A percentile compares a stretch with the other conserved stretches of the same genome.
Conservation (phyloP, 495 filamentous ascomycete genomes). For the Lophiotrema nucula region DNA sequence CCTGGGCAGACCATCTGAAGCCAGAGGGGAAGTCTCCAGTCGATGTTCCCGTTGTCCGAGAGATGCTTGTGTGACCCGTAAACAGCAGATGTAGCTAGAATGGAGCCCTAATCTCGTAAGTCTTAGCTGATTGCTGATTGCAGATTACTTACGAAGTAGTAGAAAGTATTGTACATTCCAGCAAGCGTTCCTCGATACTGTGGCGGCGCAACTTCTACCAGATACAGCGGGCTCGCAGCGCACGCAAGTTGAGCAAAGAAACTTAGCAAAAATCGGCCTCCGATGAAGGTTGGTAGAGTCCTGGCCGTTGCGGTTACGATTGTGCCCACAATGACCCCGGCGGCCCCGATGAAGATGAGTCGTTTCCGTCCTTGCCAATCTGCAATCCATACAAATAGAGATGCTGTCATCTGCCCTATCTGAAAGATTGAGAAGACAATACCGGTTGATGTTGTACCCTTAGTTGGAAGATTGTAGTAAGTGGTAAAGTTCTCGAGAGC, state of each 20-base stretch:
- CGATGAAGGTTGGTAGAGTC: constrained; percentile 25
- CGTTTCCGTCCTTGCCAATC: constrained; percentile 22
- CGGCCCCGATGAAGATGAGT: constrained; percentile 25
- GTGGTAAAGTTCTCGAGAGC: constrained; percentile 26
- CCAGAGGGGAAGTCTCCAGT: constrained; percentile 31
- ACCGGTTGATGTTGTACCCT: constrained; percentile 22
- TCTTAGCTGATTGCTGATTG: neutral
- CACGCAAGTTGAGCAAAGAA: constrained; percentile 25
- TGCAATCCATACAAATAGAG: constrained; percentile 29
- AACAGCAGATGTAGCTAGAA: constrained; percentile 25
- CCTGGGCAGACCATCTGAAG: constrained; percentile 30
- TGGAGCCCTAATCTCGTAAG: constrained; percentile 16
- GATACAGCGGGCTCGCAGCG: constrained; percentile 20
- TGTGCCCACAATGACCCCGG: constrained; percentile 22
- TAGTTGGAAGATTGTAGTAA: constrained; percentile 23
- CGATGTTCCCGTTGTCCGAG: constrained; percentile 19
- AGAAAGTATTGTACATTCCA: constrained; percentile 34
- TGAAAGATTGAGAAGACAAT: constrained; percentile 32
- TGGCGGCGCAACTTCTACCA: constrained; percentile 27
- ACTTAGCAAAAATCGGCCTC: constrained; percentile 22
- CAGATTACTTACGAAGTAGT: constrained; percentile 24
- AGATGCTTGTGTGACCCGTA: constrained; percentile 28
- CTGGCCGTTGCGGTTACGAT: constrained; percentile 26
- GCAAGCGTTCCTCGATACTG: constrained; percentile 32
- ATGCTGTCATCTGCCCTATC: constrained; percentile 27